A percentile compares a stretch with the other conserved stretches of the same genome.
phyloP scores from a whole-genome alignment of 805 yeast genomes.

The Saccharomycopsis sp. region DNA sequence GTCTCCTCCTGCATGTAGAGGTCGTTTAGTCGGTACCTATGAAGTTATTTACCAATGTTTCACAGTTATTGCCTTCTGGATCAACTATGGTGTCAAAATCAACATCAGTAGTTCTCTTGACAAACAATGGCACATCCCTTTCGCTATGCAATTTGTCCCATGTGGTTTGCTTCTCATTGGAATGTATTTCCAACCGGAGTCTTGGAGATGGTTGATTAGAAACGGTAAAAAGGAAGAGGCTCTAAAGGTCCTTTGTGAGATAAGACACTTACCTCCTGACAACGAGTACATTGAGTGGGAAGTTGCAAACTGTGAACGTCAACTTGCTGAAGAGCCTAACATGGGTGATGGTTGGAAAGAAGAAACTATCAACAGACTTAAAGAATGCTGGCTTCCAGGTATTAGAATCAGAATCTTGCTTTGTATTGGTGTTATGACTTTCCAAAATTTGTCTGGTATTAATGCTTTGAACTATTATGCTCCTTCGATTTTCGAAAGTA shows the following conservation, averaged over 20 bases:
- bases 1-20: slow-evolving; percentile 40
- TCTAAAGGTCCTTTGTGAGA: slow-evolving; percentile 30
- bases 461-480: slow-evolving; percentile 48
- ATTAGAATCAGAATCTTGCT: slow-evolving; percentile 3
- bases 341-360: slow-evolving; percentile 6
- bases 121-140: slow-evolving; percentile 43
- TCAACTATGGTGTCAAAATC: slow-evolving; percentile 39
- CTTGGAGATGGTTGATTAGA: slow-evolving; percentile 39
- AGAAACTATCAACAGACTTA: neutral
- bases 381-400: slow-evolving; percentile 7
- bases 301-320: slow-evolving; percentile 24
- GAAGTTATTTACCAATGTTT: slow-evolving; percentile 47
- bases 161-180: slow-evolving; percentile 37
- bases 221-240: slow-evolving; percentile 33
- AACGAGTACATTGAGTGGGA: slow-evolving; percentile 38
- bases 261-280: slow-evolving; percentile 34
- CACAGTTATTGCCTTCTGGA: slow-evolving; percentile 43
- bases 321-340: slow-evolving; percentile 13
- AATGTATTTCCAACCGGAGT: slow-evolving; percentile 36
- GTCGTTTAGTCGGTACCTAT: slow-evolving; percentile 39
- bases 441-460: slow-evolving; percentile 39
- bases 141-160: slow-evolving; percentile 42
- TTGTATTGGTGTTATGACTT: slow-evolving; percentile 22
- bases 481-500: slow-evolving; percentile 43
- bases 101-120: slow-evolving; percentile 27